A percentile compares a stretch with the other conserved stretches of the same genome.
Conservation (phyloP, 768 basidiomycete genomes). For the Psilocybe sp. region DNA sequence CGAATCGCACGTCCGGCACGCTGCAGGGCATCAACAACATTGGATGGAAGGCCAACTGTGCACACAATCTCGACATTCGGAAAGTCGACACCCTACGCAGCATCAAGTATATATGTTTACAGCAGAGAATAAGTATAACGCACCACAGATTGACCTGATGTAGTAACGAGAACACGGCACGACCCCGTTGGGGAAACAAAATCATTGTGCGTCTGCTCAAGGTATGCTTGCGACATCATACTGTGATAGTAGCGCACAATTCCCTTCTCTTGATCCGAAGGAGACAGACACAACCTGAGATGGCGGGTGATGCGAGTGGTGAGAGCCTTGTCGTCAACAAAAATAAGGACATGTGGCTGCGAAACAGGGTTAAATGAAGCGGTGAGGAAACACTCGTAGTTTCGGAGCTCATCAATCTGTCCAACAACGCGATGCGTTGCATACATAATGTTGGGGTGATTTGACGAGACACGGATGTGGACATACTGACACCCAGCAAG, state of each 20-base stretch:
- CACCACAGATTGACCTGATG: slow-evolving; percentile 10
- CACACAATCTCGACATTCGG: too few species aligned
- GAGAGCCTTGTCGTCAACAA: slow-evolving; percentile 8
- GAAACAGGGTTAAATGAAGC: slow-evolving; percentile 5
- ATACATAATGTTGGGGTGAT: slow-evolving; percentile 27
- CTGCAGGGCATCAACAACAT: too few species aligned
- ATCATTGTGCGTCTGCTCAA: not conserved
- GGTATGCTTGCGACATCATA: slow-evolving; percentile 8
- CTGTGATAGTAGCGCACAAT: slow-evolving; percentile 8
- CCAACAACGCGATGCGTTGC: slow-evolving; percentile 22
- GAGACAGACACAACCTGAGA: slow-evolving; percentile 2
- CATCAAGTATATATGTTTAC: too few species aligned
- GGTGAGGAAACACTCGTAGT: slow-evolving; percentile 24
- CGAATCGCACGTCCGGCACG: too few species aligned
- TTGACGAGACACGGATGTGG: slow-evolving; percentile 15
- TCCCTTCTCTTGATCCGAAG: not conserved
- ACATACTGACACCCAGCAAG: slow-evolving; percentile 8
- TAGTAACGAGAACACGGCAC: slow-evolving; percentile 6
- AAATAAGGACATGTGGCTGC: slow-evolving; percentile 18
- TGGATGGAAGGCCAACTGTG: too few species aligned
- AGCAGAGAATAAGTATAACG: too few species aligned
- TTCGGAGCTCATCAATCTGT: slow-evolving; percentile 15
- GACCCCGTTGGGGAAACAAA: not conserved
- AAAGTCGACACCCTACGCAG: too few species aligned
- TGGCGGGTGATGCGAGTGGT: not conserved